Conservation (phyloP, 75 land plant genomes). For the Pinus albicaulis region DNA sequence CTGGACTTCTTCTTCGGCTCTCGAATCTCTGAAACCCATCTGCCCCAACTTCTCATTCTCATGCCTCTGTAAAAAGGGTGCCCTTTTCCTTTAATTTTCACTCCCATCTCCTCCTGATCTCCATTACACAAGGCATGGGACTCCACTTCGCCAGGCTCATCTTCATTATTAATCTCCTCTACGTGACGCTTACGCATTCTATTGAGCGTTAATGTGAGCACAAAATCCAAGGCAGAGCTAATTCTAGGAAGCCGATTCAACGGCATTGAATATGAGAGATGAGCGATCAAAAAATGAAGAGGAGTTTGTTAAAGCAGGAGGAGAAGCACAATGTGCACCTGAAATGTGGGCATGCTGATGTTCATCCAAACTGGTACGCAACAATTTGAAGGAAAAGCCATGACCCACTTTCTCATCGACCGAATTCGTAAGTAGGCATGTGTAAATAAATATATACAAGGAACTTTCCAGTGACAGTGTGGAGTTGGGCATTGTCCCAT, state of each 20-base stretch:
- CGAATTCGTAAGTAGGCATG: too few relatives aligned
- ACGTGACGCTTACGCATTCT: neutral
- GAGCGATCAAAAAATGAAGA: too few relatives aligned
- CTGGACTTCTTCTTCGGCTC: constrained; percentile 39
- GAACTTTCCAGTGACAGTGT: too few relatives aligned
- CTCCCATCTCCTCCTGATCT: neutral
- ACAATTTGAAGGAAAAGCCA: too few relatives aligned
- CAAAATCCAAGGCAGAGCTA: neutral
- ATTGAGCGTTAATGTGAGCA: neutral
- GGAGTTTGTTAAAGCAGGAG: too few relatives aligned
- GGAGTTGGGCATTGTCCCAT: too few relatives aligned
- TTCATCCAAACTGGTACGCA: too few relatives aligned
- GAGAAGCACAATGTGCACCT: too few relatives aligned
- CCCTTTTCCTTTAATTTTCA: neutral
- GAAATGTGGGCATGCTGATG: too few relatives aligned
- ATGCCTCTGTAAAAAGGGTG: constrained; percentile 37
- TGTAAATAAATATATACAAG: too few relatives aligned
- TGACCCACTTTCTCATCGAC: too few relatives aligned
- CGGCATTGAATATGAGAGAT: too few relatives aligned
- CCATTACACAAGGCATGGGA: neutral
- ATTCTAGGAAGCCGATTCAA: neutral
- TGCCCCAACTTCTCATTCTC: constrained; percentile 37
- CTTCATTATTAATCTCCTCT: neutral
- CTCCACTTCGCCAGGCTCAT: neutral
- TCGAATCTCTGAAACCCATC: constrained; percentile 45